Percentiles rank a stretch among this genome's conserved stretches.
Conservation (phyloP, 495 filamentous ascomycete genomes). For the Penicillium cinerascens region DNA sequence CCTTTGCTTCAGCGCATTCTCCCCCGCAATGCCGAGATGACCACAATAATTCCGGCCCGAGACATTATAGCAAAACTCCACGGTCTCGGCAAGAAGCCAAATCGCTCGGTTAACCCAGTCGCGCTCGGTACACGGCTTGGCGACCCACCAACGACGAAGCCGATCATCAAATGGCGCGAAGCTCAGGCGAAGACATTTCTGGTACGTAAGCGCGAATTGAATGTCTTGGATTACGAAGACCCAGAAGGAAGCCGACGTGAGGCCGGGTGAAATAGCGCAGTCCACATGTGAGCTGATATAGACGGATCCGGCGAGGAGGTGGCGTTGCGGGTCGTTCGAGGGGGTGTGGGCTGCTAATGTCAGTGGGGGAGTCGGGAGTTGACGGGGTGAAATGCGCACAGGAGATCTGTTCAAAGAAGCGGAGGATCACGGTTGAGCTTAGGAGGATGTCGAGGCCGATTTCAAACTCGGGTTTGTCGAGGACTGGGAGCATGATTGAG, state of each 20-base stretch:
- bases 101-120: constrained; percentile 41
- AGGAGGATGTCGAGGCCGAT: constrained; percentile 42
- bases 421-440: constrained; percentile 39
- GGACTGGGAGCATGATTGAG: constrained; percentile 36
- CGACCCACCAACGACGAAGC: constrained; percentile 31
- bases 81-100: constrained; percentile 39
- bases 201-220: constrained; percentile 38
- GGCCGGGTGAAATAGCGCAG: constrained; percentile 36
- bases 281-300: constrained; percentile 42
- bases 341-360: constrained; percentile 28
- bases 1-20: constrained; percentile 24
- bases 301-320: constrained; percentile 43
- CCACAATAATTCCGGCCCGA: constrained; percentile 16
- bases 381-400: constrained; percentile 17
- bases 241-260: constrained; percentile 43
- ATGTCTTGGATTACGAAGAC: constrained; percentile 45
- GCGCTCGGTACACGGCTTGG: constrained; percentile 29
- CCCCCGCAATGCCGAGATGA: constrained; percentile 15
- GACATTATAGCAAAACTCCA: constrained; percentile 38
- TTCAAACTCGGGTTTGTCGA: constrained; percentile 34
- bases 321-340: constrained; percentile 37
- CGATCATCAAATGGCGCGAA: constrained; percentile 36
- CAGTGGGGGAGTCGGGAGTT: not conserved
- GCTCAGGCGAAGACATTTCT: constrained; percentile 35
- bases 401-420: constrained; percentile 43